phyloP scores from a whole-genome alignment of 306 rosid genomes.

The Pterocarpus macrocarpus region DNA sequence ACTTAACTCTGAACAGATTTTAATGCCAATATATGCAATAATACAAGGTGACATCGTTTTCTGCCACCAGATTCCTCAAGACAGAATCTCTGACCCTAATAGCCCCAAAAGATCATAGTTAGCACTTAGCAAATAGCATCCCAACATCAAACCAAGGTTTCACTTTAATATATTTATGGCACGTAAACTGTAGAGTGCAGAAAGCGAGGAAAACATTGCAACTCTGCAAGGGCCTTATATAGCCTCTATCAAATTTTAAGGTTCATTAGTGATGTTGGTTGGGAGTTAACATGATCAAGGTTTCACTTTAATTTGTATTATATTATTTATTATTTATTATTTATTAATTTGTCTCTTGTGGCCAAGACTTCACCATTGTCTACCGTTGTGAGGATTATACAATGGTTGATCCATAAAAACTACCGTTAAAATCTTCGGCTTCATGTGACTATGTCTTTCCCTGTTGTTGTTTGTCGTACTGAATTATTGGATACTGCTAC shows the following conservation, averaged over 20 bases:
- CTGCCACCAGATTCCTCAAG: constrained; percentile 32
- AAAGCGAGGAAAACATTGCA: background rate
- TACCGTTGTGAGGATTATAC: background rate
- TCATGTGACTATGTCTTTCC: constrained; percentile 30
- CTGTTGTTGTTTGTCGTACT: constrained; percentile 34
- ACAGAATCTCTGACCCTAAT: constrained; percentile 33
- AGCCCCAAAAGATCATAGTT: background rate
- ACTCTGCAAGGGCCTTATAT: too few relatives aligned
- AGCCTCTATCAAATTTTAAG: background rate
- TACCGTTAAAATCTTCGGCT: background rate
- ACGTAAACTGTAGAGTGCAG: background rate
- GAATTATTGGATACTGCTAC: constrained; percentile 41
- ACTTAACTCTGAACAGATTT: constrained; percentile 3
- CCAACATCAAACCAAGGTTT: background rate
- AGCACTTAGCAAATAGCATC: background rate
- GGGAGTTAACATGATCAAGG: constrained; percentile 4
- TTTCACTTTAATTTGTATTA: background rate
- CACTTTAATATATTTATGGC: constrained; percentile 3
- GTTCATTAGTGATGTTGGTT: background rate
- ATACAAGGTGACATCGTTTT: constrained; percentile 30
- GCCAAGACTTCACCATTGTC: constrained; percentile 8
- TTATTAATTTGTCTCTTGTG: constrained; percentile 5
- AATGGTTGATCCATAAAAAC: constrained; percentile 13
- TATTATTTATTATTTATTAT: too few relatives aligned
- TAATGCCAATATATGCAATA: constrained; percentile 5